phyloP scores from a whole-genome alignment of 768 basidiomycete genomes.

The Mycena pura region DNA sequence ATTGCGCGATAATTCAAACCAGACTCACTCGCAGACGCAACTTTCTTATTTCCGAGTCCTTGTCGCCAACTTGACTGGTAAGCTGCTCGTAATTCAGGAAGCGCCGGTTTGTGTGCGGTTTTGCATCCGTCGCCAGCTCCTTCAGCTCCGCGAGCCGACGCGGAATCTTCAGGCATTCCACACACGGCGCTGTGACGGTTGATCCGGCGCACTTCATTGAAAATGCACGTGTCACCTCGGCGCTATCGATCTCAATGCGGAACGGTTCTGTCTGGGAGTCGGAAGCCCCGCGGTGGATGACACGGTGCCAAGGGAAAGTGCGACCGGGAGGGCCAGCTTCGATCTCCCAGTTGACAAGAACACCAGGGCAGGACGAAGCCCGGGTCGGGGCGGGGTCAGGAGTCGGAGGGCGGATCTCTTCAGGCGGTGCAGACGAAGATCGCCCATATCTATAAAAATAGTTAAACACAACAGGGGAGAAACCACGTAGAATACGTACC shows the following conservation, averaged over 20 bases:
- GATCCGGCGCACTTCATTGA: background rate
- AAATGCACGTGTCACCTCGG: background rate
- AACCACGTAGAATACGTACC: background rate
- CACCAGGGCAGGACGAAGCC: background rate
- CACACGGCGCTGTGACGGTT: background rate
- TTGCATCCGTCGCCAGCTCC: background rate
- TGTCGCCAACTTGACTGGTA: background rate
- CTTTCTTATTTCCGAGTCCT: background rate
- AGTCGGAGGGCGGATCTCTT: background rate
- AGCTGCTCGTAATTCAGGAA: constrained; percentile 3
- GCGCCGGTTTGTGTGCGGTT: constrained; percentile 3
- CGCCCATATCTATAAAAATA: background rate
- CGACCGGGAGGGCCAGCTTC: background rate
- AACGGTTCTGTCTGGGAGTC: background rate
- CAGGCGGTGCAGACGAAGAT: background rate
- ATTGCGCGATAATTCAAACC: background rate
- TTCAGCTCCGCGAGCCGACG: background rate
- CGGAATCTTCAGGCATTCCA: background rate
- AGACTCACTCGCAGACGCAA: background rate
- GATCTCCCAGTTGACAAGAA: background rate
- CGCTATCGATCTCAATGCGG: background rate
- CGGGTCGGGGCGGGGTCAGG: background rate
- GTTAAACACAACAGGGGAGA: too few species aligned
- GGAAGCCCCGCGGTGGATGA: background rate
- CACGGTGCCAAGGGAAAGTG: constrained; percentile 2